Evolutionary conservation across 1,139 yeast genomes (phyloP).

Genomic region (Hansenula anomala): DNA sequence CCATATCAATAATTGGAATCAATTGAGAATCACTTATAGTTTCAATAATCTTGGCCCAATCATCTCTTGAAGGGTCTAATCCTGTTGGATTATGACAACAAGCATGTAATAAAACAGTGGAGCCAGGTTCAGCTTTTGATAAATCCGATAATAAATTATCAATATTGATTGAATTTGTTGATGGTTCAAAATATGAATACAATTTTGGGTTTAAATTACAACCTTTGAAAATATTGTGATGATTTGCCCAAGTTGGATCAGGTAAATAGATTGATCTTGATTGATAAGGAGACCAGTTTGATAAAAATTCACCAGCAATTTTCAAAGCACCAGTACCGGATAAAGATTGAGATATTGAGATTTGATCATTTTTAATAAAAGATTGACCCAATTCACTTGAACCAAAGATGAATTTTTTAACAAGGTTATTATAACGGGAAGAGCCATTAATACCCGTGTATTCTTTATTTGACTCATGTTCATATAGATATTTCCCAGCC

Average conservation of each 20-base stretch:
- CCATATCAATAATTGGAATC: constrained; percentile 81
- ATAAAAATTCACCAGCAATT: constrained; percentile 69
- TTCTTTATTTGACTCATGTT: constrained; percentile 55
- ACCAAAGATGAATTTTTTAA: constrained; percentile 73
- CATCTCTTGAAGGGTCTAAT: constrained; percentile 74
- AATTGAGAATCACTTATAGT: constrained; percentile 51
- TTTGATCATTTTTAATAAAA: constrained; percentile 30
- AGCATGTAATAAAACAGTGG: constrained; percentile 79
- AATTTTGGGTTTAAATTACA: constrained; percentile 54
- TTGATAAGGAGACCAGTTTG: constrained; percentile 32
- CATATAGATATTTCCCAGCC: constrained; percentile 44
- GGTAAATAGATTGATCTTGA: constrained; percentile 56
- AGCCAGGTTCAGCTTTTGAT: constrained; percentile 39
- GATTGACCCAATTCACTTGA: constrained; percentile 24
- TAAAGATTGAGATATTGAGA: constrained; percentile 77
- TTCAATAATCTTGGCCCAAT: constrained; percentile 71
- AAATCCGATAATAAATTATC: constrained; percentile 42
- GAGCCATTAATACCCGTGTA: constrained; percentile 73
- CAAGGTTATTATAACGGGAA: constrained; percentile 57
- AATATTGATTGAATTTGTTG: constrained; percentile 39
- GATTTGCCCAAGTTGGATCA: constrained; percentile 96
- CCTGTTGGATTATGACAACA: constrained; percentile 98
- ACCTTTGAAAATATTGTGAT: constrained; percentile 64
- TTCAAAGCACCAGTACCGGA: constrained; percentile 97
- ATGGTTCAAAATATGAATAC: constrained; percentile 68